These are phyloP conservation scores for Suillus subalutaceus DNA, from an alignment of 768 basidiomycete genomes.

Conservation along the genomic window DNA sequence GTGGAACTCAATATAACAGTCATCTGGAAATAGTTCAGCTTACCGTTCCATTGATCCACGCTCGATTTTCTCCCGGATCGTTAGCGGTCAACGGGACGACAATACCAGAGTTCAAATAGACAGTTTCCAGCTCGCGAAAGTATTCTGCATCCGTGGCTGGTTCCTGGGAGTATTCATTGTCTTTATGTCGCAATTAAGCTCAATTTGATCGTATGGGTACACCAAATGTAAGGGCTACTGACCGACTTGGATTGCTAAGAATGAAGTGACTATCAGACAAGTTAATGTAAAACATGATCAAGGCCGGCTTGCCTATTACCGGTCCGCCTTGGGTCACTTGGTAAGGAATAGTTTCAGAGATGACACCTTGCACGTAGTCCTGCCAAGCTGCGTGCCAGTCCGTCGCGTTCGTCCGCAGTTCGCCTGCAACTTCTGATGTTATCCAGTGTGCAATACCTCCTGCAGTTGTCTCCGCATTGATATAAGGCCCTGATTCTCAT, in stretches of 20 bases:
- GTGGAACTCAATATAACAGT: background rate
- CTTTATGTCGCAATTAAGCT: slow-evolving; percentile 34
- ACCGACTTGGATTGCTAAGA: slow-evolving; percentile 60
- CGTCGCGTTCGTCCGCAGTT: slow-evolving; percentile 61
- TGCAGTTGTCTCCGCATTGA: slow-evolving; percentile 82
- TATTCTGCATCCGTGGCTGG: slow-evolving; percentile 50
- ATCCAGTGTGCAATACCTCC: slow-evolving; percentile 76
- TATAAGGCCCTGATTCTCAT: slow-evolving; percentile 50
- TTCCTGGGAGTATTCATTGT: slow-evolving; percentile 74
- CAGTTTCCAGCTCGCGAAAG: slow-evolving; percentile 61
- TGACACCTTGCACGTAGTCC: slow-evolving; percentile 69
- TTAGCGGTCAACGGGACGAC: slow-evolving; percentile 78
- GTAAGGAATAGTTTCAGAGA: slow-evolving; percentile 58
- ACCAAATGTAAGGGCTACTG: slow-evolving; percentile 15
- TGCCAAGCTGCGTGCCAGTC: slow-evolving; percentile 58
- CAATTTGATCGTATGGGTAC: background rate
- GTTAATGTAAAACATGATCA: background rate
- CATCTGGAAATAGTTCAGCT: slow-evolving; percentile 17
- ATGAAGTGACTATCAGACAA: slow-evolving; percentile 7
- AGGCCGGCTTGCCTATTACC: slow-evolving; percentile 57
- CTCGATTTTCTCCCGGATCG: slow-evolving; percentile 57
- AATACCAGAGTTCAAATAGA: slow-evolving; percentile 57
- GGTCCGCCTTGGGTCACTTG: slow-evolving; percentile 77
- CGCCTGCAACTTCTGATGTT: slow-evolving; percentile 65
- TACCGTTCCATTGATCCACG: slow-evolving; percentile 75